Conservation (phyloP, 75 land plant species). For the Cunninghamia lanceolata region DNA sequence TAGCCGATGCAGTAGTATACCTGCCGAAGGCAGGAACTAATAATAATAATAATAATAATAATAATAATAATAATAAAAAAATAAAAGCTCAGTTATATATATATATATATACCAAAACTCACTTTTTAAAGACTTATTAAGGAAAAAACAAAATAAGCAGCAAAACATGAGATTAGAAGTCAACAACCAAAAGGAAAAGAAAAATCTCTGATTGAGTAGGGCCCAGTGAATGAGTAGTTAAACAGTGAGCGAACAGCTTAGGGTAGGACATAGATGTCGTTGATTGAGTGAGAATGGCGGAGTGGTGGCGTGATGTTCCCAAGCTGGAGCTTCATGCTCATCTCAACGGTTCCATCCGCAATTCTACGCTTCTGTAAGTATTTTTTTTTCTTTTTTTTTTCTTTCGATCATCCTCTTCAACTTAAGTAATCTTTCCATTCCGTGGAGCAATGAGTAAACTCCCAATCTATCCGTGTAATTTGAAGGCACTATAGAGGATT, state of each 20-base stretch:
- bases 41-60: too few species aligned
- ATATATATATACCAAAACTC: too few species aligned
- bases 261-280: slow-evolving; percentile 13
- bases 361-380: slow-evolving; percentile 78
- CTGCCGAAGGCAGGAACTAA: too few species aligned
- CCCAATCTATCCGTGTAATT: not conserved
- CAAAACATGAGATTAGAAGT: too few species aligned
- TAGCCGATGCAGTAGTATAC: too few species aligned
- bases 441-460: not conserved
- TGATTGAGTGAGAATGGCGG: not conserved
- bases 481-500: not conserved
- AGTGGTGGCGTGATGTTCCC: slow-evolving; percentile 60
- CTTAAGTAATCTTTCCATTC: slow-evolving; percentile 4
- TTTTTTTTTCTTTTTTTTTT: not conserved
- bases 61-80: too few species aligned
- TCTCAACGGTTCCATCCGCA: slow-evolving; percentile 88
- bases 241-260: not conserved
- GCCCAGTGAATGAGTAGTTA: not conserved
- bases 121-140: too few species aligned
- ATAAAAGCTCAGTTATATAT: too few species aligned
- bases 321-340: slow-evolving; percentile 97
- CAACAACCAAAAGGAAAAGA: too few species aligned
- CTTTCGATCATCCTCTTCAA: not conserved
- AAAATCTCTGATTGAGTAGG: too few species aligned
- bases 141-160: too few species aligned